Evolutionary conservation across 805 yeast genomes (phyloP), one percentile per base, ranked within the genome.

Genomic region (Candida schatavii): DNA sequence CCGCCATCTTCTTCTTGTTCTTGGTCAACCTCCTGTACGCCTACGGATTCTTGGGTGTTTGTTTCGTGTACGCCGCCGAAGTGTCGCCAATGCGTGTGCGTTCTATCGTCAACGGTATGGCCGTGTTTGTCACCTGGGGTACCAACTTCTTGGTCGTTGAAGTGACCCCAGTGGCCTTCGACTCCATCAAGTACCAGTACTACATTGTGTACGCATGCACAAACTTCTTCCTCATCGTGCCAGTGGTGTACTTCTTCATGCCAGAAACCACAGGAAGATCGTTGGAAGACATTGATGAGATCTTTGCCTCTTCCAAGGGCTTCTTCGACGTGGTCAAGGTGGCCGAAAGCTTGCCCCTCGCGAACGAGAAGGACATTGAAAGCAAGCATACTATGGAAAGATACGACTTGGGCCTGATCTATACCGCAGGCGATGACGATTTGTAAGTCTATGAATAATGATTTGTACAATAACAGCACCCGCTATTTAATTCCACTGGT

Each of bases 301-400:
- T 84, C 41, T 79, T 70, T 48, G 85, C 86, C 55, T 64, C 74
- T n/a, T n/a, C n/a, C n/a, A n/a, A n/a, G n/a, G n/a, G n/a, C n/a
- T n/a, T n/a, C n/a, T n/a, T n/a, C n/a, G n/a, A n/a, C n/a, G n/a
- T n/a, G n/a, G n/a, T n/a, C n/a, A n/a, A n/a, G n/a, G n/a, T n/a
- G n/a, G n/a, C n/a, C n/a, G n/a, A n/a, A n/a, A n/a, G n/a, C n/a
- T n/a, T n/a, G n/a, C n/a, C n/a, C n/a, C n/a, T n/a, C n/a, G n/a
- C n/a, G n/a, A n/a, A n/a, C n/a, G n/a, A n/a, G n/a, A n/a, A n/a
- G n/a, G n/a, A n/a, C n/a, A n/a, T n/a, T n/a, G n/a, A n/a, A n/a
- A n/a, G 10, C 29, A 26, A 26, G 32, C 32, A 28, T 28, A 4
- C 9, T 5, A 15, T 28, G 9, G 15, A 28, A 5, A 5, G 4